These are phyloP conservation scores for Aspergillus fijiensis DNA, from an alignment of 2,329 filamentous ascomycete genomes.

Conservation along the genomic window DNA sequence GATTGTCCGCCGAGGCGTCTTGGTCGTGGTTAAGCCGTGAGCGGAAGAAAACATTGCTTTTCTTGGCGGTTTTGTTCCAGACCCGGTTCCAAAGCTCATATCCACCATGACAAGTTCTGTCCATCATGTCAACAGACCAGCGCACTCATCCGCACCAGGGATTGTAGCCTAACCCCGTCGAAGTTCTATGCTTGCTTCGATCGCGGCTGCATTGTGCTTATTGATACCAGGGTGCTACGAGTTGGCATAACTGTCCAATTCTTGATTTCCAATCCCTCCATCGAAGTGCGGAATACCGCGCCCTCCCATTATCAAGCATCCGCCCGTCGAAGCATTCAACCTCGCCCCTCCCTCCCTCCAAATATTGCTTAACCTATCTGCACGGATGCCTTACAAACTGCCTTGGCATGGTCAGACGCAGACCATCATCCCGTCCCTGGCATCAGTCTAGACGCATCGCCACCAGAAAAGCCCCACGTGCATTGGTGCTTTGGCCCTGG, in stretches of 20 bases:
- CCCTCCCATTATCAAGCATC: background rate
- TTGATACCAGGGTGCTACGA: background rate
- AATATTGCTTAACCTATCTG: background rate
- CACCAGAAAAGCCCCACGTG: background rate
- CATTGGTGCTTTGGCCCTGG: background rate
- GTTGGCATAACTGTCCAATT: background rate
- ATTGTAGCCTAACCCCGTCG: no score
- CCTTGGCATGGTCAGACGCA: background rate
- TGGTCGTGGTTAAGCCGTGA: no score
- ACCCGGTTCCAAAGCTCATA: no score
- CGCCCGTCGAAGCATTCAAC: background rate
- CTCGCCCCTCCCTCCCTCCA: background rate
- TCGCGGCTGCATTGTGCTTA: background rate
- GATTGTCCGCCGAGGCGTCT: no score
- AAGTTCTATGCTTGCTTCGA: no score
- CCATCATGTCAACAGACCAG: no score
- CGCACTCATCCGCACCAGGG: no score
- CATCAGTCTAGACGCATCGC: background rate
- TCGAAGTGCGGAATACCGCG: background rate
- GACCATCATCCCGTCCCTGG: background rate
- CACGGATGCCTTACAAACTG: background rate
- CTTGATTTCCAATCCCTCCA: background rate
- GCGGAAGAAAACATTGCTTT: no score
- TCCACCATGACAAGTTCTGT: no score
- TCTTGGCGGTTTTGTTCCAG: no score